Evolutionary conservation across 805 yeast species (phyloP), one percentile per base, ranked within the genome.

Genomic region (Tetrapisispora pingtungensis): DNA sequence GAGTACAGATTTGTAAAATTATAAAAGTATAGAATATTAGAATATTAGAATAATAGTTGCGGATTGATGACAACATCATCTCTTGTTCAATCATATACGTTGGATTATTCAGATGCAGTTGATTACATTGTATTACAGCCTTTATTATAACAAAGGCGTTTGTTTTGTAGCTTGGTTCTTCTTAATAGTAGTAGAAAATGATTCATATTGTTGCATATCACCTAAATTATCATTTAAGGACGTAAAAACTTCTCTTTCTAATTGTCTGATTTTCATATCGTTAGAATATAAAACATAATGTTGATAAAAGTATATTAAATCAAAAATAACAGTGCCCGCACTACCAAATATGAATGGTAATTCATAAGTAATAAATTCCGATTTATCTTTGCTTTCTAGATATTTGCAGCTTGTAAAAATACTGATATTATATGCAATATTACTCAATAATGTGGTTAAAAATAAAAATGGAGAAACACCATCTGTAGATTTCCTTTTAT

Each of bases 401-500:
- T 77, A 78, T 13, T 70, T 69, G 64, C 84, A 73, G 40, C 85
- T 77, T 1, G 81, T 69, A 35, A 88, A 52, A 24, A 90, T 87
- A 7, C 95, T 83, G 7, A 77, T 52, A 0, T 93, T 77, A 61
- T 90, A 89, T 1, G 87, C 74, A 32, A 80, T 52, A 61, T 90
- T 90, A 4, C 95, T 95, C 20, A 77, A 43, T 36, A 89, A 67
- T 1, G 96, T 95, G 17, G 90, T 77, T 10, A 76, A 76, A 61
- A 89, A 89, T 20, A 88, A 68, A 37, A 84, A 62, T 19, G 94
- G 86, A 1, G 96, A 84, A 2, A 88, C 70, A 2, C 96, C 97
- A 30, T 82, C 81, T 0, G 94, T 93, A 1, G 96, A 84, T 58
- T 84, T 84, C 33, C 96, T 70, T 42, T 67, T 54, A 59, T 77